Evolutionary conservation across 208 protist genomes (phyloP), one percentile per base, ranked within the genome.

Genomic region (Polymyxa betae): DNA sequence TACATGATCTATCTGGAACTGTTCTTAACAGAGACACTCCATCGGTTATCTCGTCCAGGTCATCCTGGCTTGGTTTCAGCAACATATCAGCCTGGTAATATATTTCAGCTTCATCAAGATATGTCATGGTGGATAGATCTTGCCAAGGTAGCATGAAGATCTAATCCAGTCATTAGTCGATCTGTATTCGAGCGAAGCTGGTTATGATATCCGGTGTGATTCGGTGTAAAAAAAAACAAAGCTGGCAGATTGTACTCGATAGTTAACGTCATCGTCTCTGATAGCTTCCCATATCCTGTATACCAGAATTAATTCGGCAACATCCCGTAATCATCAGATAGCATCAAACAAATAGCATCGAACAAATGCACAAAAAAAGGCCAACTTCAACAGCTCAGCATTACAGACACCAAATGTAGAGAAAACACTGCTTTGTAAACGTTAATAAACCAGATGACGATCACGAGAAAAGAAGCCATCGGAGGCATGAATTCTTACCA

Each of bases 181-280:
- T 82, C 16, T 40, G 35, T 35, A n/a, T 82, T 82, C 35, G 5
- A 20, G 5, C 16, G 12, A 20, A 82, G 72, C n/a, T n/a, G n/a
- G n/a, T 82, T 35, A 20, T 12, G 35, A 38, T 5, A 5, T 35
- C 35, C 35, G n/a, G 5, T n/a, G 5, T 43, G 72, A 16, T 43
- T 35, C 5, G 72, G 72, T 35, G 40, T 43, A 5, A 5, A 82
- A 20, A 82, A 20, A 43, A 82, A 82, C n/a, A 82, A 43, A 35
- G 72, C 72, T 5, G 72, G 72, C n/a, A 82, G n/a, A n/a, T 82
- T 82, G 72, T 82, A 82, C 72, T 82, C 72, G 72, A 82, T 82
- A 20, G 72, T 82, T n/a, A 82, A 82, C n/a, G 72, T 82, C 16
- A 82, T 82, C 72, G 72, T 82, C n/a, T 82, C 72, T n/a, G 72